Percentiles rank a stretch among this genome's conserved stretches.
phyloP scores from a whole-genome alignment of 2,329 filamentous ascomycete genomes.

The Verticillium longisporum region DNA sequence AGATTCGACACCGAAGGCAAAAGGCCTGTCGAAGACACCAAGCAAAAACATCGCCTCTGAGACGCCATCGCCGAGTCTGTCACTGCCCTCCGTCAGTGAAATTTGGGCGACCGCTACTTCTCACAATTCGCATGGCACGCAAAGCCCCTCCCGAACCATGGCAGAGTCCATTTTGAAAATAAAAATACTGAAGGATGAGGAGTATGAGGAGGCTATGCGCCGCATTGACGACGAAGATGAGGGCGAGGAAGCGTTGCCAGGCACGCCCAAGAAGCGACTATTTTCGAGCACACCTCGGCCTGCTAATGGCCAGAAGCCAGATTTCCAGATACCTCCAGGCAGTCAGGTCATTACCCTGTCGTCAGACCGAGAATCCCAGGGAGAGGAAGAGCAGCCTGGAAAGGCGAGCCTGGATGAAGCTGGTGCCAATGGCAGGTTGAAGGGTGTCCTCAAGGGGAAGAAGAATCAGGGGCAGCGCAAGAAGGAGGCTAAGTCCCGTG shows the following conservation, averaged over 20 bases:
- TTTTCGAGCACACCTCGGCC: constrained; percentile 27
- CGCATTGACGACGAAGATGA: constrained; percentile 27
- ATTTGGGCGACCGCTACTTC: constrained; percentile 31
- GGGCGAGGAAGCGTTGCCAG: constrained; percentile 13
- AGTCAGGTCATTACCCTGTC: constrained; percentile 24
- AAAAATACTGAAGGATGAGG: constrained; percentile 18
- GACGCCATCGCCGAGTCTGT: constrained; percentile 10
- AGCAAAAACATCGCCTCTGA: not conserved
- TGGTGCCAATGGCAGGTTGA: constrained; percentile 21
- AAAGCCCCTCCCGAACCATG: constrained; percentile 18
- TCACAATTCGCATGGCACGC: constrained; percentile 24
- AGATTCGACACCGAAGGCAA: constrained; percentile 3
- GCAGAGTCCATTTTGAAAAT: constrained; percentile 14
- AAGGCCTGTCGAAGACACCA: not conserved
- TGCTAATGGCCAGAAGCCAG: not conserved
- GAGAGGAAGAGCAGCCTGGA: constrained; percentile 10
- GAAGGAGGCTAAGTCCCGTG: not conserved
- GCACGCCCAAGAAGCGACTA: constrained; percentile 11
- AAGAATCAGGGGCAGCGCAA: constrained; percentile 5
- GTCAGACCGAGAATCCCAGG: constrained; percentile 13
- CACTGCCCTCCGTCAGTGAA: constrained; percentile 24
- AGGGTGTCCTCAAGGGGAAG: constrained; percentile 13
- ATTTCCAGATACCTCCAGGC: constrained; percentile 6
- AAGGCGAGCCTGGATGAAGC: constrained; percentile 33
- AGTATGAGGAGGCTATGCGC: constrained; percentile 38